Evolutionary conservation across 768 basidiomycete genomes (phyloP), one percentile per base, ranked within the genome.

Genomic region (Russula compacta): DNA sequence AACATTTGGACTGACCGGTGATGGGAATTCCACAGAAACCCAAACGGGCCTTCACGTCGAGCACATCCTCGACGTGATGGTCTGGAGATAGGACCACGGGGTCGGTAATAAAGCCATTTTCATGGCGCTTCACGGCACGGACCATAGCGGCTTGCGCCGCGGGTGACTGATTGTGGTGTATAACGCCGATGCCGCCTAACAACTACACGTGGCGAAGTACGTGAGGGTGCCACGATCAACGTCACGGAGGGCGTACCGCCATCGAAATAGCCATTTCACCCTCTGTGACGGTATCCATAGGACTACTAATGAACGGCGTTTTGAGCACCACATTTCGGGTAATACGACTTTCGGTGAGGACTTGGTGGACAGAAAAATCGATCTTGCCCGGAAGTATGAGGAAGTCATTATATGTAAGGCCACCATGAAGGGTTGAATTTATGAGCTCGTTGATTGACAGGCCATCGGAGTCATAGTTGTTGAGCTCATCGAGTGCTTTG

Each of bases 281-380:
- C 75, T 98, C 97, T 1, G 97, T 98, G 67, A 98, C 97, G 48
- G 97, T 99, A 77, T 99, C 97, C 97, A 99, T 99, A 15, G 97
- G 95, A 54, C 92, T 95, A 72, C 92, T 95, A 78, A 98, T 79
- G 76, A 99, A 95, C 0, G 95, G 97, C 0, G 94, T 95, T 76
- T 93, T 98, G 68, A 99, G 80, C 46, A 78, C 76, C 68, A 98
- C 90, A 67, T 97, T 97, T 58, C 89, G 85, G 24, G 95, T 97
- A 60, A 99, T 85, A 57, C 80, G 83, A 68, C 84, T 88, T 76
- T 98, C 92, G 2, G 91, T 85, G 67, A 81, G 70, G 71, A 94
- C 95, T 47, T 83, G 83, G 15, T 81, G 79, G 1, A 91, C 89
- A 11, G 88, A 78, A 73, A 99, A 99, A 77, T 94, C 86, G 69